These are phyloP conservation scores for Candida coleopterorum DNA, from an alignment of 805 yeast genomes.

Conservation along the genomic window DNA sequence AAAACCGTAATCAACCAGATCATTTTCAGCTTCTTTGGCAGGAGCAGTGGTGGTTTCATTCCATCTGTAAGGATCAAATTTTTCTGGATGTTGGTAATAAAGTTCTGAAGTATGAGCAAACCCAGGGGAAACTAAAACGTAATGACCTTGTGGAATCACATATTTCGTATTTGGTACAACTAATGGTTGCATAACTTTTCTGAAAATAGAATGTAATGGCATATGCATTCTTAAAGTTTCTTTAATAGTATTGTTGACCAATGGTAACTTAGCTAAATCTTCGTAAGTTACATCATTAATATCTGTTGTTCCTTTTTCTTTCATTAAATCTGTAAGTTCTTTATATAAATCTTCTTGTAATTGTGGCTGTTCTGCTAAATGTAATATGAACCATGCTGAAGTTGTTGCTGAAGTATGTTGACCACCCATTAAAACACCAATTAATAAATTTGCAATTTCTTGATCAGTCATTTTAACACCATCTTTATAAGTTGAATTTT, in stretches of 20 bases:
- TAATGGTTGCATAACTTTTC: conserved; percentile 77
- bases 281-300: conserved; percentile 70
- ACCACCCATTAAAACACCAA: conserved; percentile 98
- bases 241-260: conserved; percentile 77
- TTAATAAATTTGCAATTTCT: conserved; percentile 88
- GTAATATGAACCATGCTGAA: conserved; percentile 90
- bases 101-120: conserved; percentile 72
- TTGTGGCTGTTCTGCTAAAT: conserved; percentile 82
- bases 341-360: conserved; percentile 75
- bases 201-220: conserved; percentile 94
- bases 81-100: conserved; percentile 72
- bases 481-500: conserved; percentile 81
- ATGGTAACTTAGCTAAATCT: conserved; percentile 72
- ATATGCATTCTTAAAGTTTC: conserved; percentile 94
- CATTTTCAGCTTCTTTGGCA: conserved; percentile 5
- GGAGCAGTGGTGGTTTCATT: conserved; percentile 18
- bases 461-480: conserved; percentile 92
- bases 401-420: conserved; percentile 98
- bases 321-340: conserved; percentile 66
- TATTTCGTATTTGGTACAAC: conserved; percentile 73
- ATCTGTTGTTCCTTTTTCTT: conserved; percentile 40
- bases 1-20: conserved; percentile 84
- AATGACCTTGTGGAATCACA: conserved; percentile 85
- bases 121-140: conserved; percentile 92
- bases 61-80: conserved; percentile 91